phyloP scores from a whole-genome alignment of 257 asterid species.

The Anisodus tanguticus region DNA sequence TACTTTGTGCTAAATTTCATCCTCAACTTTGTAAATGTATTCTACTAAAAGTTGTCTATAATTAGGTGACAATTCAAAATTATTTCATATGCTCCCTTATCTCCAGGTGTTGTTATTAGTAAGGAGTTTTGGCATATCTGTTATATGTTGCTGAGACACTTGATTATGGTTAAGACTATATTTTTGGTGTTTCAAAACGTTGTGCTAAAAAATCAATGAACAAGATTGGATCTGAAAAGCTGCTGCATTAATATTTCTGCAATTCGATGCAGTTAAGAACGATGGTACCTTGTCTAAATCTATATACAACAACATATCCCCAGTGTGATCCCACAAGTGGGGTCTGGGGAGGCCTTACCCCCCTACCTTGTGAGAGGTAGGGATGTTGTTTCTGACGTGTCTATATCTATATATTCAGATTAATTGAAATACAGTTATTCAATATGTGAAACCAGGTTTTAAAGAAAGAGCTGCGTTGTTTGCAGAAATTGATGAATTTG shows the following conservation, averaged over 20 bases:
- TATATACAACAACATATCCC: neutral
- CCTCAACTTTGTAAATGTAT: constrained; percentile 20
- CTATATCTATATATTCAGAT: neutral
- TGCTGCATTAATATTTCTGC: neutral
- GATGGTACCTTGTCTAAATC: neutral
- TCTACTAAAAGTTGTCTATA: constrained; percentile 13
- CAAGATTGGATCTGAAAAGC: neutral
- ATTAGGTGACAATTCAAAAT: neutral
- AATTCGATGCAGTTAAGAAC: neutral
- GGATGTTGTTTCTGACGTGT: no score
- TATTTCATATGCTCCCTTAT: neutral
- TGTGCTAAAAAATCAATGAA: neutral
- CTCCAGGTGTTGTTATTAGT: neutral
- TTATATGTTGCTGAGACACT: neutral
- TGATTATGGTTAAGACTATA: neutral
- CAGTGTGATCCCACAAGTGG: no score
- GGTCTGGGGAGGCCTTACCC: no score
- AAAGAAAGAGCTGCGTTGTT: neutral
- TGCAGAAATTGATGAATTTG: constrained; percentile 16
- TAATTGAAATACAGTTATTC: neutral
- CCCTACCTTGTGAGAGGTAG: no score
- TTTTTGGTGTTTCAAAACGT: neutral
- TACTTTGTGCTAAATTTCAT: neutral
- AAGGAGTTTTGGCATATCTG: neutral
- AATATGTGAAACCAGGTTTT: constrained; percentile 18